These are phyloP conservation scores for Mariannaea sp. DNA, from an alignment of 2,329 filamentous ascomycete genomes.

Conservation along the genomic window DNA sequence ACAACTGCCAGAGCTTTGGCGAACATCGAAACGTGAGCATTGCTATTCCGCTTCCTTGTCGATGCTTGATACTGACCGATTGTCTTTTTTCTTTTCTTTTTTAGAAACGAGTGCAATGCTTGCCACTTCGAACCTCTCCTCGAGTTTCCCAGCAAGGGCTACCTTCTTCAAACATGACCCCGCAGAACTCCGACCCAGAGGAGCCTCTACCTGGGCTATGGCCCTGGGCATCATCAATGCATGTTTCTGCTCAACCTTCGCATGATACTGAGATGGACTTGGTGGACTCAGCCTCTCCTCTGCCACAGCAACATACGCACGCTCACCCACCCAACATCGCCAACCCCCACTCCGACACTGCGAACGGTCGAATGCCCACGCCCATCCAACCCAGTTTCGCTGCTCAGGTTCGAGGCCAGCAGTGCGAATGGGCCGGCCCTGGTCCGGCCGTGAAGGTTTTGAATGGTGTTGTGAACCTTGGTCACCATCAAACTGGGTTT, in stretches of 20 bases:
- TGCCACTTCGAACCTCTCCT: slow-evolving; percentile 56
- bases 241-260: slow-evolving; percentile 21
- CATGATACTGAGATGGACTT: slow-evolving; percentile 56
- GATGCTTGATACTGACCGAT: slow-evolving; percentile 22
- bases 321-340: slow-evolving; percentile 14
- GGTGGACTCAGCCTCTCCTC: slow-evolving; percentile 47
- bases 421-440: slow-evolving; percentile 47
- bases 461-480: slow-evolving; percentile 46
- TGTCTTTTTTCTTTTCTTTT: too few species aligned
- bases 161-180: slow-evolving; percentile 44
- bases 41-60: not conserved
- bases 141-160: slow-evolving; percentile 39
- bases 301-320: slow-evolving; percentile 16
- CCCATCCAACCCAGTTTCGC: slow-evolving; percentile 64
- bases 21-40: slow-evolving; percentile 56
- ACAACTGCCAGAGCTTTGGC: slow-evolving; percentile 49
- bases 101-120: slow-evolving; percentile 60
- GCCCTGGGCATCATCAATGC: slow-evolving; percentile 40
- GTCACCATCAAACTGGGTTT: slow-evolving; percentile 48
- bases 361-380: slow-evolving; percentile 59
- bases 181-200: slow-evolving; percentile 48
- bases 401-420: slow-evolving; percentile 58
- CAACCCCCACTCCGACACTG: slow-evolving; percentile 28
- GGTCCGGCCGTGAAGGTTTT: slow-evolving; percentile 42
- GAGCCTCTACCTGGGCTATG: slow-evolving; percentile 43